Evolutionary conservation across 768 basidiomycete species (phyloP), one percentile per base, ranked within the genome.

Genomic region (Kwoniella dendrophila): DNA sequence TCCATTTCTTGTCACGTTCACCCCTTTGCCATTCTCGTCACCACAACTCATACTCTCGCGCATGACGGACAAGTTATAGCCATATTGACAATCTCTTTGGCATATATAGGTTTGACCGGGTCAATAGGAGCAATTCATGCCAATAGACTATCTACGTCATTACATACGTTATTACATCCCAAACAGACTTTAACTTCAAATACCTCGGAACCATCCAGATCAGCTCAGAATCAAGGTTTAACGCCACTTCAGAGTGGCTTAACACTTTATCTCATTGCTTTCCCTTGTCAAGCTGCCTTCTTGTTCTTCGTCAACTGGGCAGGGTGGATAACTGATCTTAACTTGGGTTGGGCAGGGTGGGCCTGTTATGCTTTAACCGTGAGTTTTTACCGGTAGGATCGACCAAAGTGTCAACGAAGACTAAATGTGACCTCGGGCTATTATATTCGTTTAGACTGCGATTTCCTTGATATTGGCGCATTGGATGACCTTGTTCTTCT

Each of bases 91-190:
- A 36, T 11, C 27, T 43, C 45, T 34, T 30, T 38, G 34, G 44
- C 30, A 47, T 53, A 6, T 29, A 40, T 66, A 88, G 90, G 90
- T 51, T 80, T 99, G 14, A 90, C 92, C 0, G 95, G 94, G 11
- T 87, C 88, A 41, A 88, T 93, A 2, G 94, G 94, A 2, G 87
- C 91, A 14, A 92, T 98, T 70, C 87, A 78, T 65, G 87, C 93
- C 36, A 96, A 94, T 1, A 85, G 96, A 7, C 82, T 96, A 4
- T 95, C 93, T 1, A 98, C 96, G 0, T 83, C 88, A 0, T 82
- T 97, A 22, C 96, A 99, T 64, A 68, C 74, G 12, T 30, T 54
- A 41, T 41, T 68, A 20, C 59, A 70, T 49, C 64, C 65, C 8
- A n/a, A 49, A 18, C 51, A 43, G 14, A 41, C 40, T 22, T 45